Evolutionary conservation across 257 asterid genomes (phyloP).

Genomic region (Rhazya stricta): DNA sequence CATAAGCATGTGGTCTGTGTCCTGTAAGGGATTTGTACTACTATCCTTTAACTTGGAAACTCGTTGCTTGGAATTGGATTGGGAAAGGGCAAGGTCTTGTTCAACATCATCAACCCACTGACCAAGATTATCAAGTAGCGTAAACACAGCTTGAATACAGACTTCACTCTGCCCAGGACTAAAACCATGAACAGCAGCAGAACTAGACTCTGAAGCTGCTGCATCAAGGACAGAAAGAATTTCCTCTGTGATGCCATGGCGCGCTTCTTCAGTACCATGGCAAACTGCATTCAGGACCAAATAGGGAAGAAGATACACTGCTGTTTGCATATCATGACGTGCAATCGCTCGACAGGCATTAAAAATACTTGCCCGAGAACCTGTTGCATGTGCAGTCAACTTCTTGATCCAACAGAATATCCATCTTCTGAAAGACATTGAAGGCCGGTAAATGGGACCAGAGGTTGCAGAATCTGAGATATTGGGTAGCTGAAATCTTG

Average conservation of each 20-base stretch:
- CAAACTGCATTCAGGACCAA: slow-evolving; percentile 85
- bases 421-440: slow-evolving; percentile 91
- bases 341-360: slow-evolving; percentile 95
- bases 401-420: slow-evolving; percentile 74
- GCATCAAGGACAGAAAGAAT: slow-evolving; percentile 80
- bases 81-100: slow-evolving; percentile 84
- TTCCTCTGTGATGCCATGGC: slow-evolving; percentile 76
- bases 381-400: slow-evolving; percentile 79
- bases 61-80: slow-evolving; percentile 51
- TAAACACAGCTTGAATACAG: slow-evolving; percentile 92
- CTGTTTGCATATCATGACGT: slow-evolving; percentile 93
- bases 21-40: slow-evolving; percentile 29
- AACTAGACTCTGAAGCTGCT: slow-evolving; percentile 61
- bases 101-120: slow-evolving; percentile 97
- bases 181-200: slow-evolving; percentile 45
- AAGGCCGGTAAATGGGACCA: slow-evolving; percentile 82
- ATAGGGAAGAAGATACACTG: slow-evolving; percentile 94
- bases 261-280: slow-evolving; percentile 88
- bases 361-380: slow-evolving; percentile 78
- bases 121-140: slow-evolving; percentile 96
- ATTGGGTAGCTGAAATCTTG: slow-evolving; percentile 67
- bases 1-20: slow-evolving; percentile 53
- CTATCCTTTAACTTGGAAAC: slow-evolving; percentile 57
- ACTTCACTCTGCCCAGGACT: slow-evolving; percentile 82
- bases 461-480: slow-evolving; percentile 59